A percentile compares a stretch with the other conserved stretches of the same genome.
Evolutionary conservation across 23 red algal species (phyloP).

Genomic region (Gracilaria gracilis): DNA sequence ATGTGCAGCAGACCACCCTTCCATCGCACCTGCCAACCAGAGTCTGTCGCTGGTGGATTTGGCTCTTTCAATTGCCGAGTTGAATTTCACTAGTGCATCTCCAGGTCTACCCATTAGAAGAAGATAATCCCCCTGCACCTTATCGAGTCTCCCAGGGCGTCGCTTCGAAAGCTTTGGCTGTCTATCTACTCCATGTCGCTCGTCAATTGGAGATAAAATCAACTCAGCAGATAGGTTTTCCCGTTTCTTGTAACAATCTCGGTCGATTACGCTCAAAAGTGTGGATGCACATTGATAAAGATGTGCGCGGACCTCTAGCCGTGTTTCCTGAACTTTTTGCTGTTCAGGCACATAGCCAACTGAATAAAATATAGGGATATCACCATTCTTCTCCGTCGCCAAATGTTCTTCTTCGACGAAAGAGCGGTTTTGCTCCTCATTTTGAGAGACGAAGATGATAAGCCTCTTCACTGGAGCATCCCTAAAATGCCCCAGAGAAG

Average conservation of each 20-base stretch:
- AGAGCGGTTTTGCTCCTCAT: conserved; percentile 34
- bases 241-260: conserved; percentile 44
- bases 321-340: conserved; percentile 40
- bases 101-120: conserved; percentile 64
- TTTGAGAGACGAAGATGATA: conserved; percentile 56
- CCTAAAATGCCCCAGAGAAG: conserved; percentile 54
- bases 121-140: conserved; percentile 74
- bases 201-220: conserved; percentile 74
- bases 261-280: conserved; percentile 54
- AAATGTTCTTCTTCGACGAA: conserved; percentile 60
- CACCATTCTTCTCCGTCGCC: conserved; percentile 22
- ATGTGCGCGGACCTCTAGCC: conserved; percentile 70
- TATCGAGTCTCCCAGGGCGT: conserved; percentile 72
- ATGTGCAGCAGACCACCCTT: conserved; percentile 79
- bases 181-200: conserved; percentile 56
- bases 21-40: conserved; percentile 83
- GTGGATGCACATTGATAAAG: conserved; percentile 71
- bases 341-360: conserved; percentile 71
- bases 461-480: conserved; percentile 61
- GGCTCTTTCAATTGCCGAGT: conserved; percentile 71
- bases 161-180: conserved; percentile 79
- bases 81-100: conserved; percentile 75
- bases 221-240: conserved; percentile 58
- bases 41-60: conserved; percentile 73
- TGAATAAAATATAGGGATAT: conserved; percentile 38